Base-by-base conservation (phyloP, 2,329 filamentous ascomycete species). In the Hypocreales sp. region DNA sequence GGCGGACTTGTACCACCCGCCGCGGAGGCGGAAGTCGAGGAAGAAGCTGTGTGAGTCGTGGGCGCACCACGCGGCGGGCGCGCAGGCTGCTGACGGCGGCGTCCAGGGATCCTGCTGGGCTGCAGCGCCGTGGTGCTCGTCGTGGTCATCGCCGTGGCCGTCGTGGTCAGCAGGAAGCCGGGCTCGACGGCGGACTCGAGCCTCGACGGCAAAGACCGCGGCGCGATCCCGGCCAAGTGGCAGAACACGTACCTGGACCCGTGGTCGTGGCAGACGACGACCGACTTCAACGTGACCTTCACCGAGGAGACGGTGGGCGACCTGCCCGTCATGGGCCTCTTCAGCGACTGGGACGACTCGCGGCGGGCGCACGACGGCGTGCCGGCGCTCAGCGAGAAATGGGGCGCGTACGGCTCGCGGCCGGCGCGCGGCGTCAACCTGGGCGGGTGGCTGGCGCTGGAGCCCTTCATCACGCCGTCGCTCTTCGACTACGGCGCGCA, bases 401-500 rank as follows among this genome's bases (percentile, higher is more conserved):
- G 87, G 67, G 72, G 72, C 6, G 59, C 76, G 3, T 98, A 95
- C 41, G 69, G 73, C 3, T 72, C 69, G 14, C 73, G 64, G 29
- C 84, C 86, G 3, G 83, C 92, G 15, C 72, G 87, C 6, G 90
- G 90, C 1, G 82, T 95, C 20, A 95, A 93, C 42, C 49, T 95
- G 1, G 90, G 90, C 27, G 90, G 90, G 9, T 98, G 90, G 90
- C 67, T 98, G 2, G 80, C 79, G 3, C 58, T 98, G 9, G 90
- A 98, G 45, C 90, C 90, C 0, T 94, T 92, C 49, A 95, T 98
- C 47, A 87, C 82, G 4, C 90, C 90, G 0, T 94, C 86, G 1
- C 65, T 93, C 15, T 98, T 98, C 55, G 56, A 72, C 34, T 67
- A 66, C 35, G 82, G 78, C 46, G 57, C 61, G 5, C 47, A 50